Base-by-base conservation (phyloP, 805 yeast genomes). In the Lipomyces spencermartinsiae region DNA sequence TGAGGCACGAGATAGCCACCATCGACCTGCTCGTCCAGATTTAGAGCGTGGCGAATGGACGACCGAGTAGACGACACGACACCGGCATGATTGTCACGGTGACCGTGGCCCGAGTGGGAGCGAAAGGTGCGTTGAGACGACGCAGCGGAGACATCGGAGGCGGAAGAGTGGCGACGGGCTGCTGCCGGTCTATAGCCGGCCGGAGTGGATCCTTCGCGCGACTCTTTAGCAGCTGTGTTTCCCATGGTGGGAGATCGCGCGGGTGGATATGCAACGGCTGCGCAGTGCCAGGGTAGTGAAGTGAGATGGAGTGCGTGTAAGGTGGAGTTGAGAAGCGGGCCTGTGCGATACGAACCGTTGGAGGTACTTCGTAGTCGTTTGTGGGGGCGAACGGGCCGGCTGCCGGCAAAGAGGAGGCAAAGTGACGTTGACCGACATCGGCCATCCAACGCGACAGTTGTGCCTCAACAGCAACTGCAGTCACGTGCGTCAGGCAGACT, bases 1-100 rank as follows among this genome's bases (percentile, higher is more conserved):
- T 86, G 91, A 0, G 98, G 97, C 0, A 97, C 97, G 71, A 94
- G 79, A 76, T 81, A 93, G 1, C 99, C 99, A 22, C 99, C 99
- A 79, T 95, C 98, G 16, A 94, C 97, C 70, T 82, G 64, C 29
- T 67, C 73, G 22, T 65, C 73, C 33, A 63, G 58, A 34, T 70
- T 66, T 54, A 65, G 62, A 35, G 58, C 74, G 64, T 61, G 69
- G 62, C 58, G 58, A 14, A 68, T 60, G n/a, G 69, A 59, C 16
- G 71, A 66, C 53, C 61, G 35, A 19, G 69, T 63, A 39, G 58
- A 51, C 31, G 63, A 60, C 29, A n/a, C 31, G 49, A 35, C 31
- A 29, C 49, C 59, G 22, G 35, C 34, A 14, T 43, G 49, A 39
- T 39, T 57, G 62, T 35, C 49, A 55, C 25, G 54, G 10, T 57